Evolutionary conservation across 2,329 filamentous ascomycete genomes (phyloP).

Genomic region (Fusarium sp.): DNA sequence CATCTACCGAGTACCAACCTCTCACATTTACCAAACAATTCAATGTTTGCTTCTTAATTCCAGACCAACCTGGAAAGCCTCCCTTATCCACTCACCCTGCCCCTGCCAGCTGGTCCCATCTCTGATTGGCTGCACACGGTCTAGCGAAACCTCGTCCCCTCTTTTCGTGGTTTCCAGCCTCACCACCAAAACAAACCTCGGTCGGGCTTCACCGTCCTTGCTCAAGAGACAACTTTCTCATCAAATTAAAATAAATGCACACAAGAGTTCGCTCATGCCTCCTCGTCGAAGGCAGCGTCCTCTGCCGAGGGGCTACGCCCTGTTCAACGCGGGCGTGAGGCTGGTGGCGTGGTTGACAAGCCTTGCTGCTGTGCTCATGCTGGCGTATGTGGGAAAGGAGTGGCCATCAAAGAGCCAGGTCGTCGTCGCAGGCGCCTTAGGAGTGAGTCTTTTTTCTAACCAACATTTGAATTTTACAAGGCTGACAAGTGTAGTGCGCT

Average conservation of each 20-base stretch:
- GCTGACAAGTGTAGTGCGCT: constrained; percentile 34
- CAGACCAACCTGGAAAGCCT: constrained; percentile 31
- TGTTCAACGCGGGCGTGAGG: constrained; percentile 43
- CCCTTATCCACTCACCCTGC: neutral
- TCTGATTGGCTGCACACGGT: constrained; percentile 12
- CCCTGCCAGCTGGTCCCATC: neutral
- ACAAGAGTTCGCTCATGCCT: constrained; percentile 23
- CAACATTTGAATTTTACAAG: no score
- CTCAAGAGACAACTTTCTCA: no score
- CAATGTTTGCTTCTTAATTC: constrained; percentile 1
- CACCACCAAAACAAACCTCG: constrained; percentile 1
- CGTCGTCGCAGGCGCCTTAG: constrained; percentile 47
- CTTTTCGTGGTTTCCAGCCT: constrained; percentile 11
- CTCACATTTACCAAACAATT: neutral
- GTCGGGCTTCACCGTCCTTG: neutral
- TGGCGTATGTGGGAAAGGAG: constrained; percentile 48
- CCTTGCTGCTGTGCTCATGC: constrained; percentile 47
- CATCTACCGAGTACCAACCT: neutral
- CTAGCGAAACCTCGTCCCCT: neutral
- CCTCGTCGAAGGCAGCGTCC: constrained; percentile 23
- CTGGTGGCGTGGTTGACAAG: constrained; percentile 49
- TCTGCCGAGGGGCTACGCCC: constrained; percentile 29
- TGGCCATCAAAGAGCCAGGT: constrained; percentile 48
- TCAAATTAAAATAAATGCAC: neutral
- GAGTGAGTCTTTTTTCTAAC: constrained; percentile 42